Evolutionary conservation across 371 early-diverging fungal genomes (phyloP), one percentile per base, ranked within the genome.

Genomic region (Mucor velutinosus): DNA sequence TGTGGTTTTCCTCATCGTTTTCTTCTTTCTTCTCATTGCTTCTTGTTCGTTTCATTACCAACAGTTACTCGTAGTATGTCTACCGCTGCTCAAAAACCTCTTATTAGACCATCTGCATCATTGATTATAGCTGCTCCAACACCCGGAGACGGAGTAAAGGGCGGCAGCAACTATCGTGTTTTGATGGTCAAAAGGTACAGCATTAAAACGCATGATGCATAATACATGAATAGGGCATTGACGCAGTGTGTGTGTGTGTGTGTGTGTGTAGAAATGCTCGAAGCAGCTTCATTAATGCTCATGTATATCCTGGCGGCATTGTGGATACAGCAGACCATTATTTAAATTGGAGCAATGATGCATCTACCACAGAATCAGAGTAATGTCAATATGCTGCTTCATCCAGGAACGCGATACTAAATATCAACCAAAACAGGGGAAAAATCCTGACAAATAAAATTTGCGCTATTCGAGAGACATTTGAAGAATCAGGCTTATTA

Each of bases 401-500:
- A 10, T 47, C 23, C 49, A 21, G 21, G 29, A 47, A 49, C 45
- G 62, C 32, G 62, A 47, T 61, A 64, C 35, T 37, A n/a, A 41
- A 37, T 58, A 12, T 25, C 27, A 29, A 2, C 45, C 4, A 25
- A 17, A 19, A 55, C 55, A 72, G 73, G 12, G 35, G 57, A 25
- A 17, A 62, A 17, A 15, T 66, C 2, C 21, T 71, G 47, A 69
- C 81, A 29, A 69, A 78, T 58, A 83, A 81, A 49, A 83, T 90
- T 29, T 92, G 93, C 67, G 94, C 94, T 5, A 80, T 93, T 37
- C 89, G 93, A 19, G 95, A 94, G 70, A 92, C 94, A 1, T 90
- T 88, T 73, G 95, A 95, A 73, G 95, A 95, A 65, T 88, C 90
- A 7, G 94, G 94, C 0, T 69, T 95, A 12, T 69, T 88, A 21